These are phyloP conservation scores for Fusarium graminum DNA, from an alignment of 2,329 filamentous ascomycete species.

Conservation along the genomic window DNA sequence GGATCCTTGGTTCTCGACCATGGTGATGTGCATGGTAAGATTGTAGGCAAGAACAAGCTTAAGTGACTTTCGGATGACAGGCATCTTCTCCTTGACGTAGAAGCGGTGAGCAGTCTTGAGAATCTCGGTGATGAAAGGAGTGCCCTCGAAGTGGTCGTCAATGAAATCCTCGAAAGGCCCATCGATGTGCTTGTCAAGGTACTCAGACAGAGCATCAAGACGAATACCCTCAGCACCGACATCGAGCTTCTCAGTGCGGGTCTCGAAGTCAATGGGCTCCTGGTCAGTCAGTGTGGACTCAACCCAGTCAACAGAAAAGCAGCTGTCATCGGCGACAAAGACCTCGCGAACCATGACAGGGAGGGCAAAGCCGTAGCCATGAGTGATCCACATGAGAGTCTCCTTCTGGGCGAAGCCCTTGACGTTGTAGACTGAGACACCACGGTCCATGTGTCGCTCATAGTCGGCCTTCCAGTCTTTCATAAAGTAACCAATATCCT, in stretches of 20 bases:
- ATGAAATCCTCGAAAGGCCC: conserved; percentile 93
- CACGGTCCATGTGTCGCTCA: conserved; percentile 87
- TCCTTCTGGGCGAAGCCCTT: conserved; percentile 82
- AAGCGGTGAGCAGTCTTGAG: conserved; percentile 96
- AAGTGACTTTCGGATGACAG: conserved; percentile 92
- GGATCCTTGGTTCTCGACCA: conserved; percentile 89
- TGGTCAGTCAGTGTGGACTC: conserved; percentile 78
- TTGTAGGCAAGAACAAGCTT: conserved; percentile 97
- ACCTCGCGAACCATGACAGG: conserved; percentile 95
- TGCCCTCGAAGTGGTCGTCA: conserved; percentile 95
- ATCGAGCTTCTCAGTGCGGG: conserved; percentile 88
- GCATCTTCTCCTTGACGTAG: conserved; percentile 88
- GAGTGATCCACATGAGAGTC: conserved; percentile 88
- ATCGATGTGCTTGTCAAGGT: conserved; percentile 95
- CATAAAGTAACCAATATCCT: conserved; percentile 98
- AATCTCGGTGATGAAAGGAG: conserved; percentile 94
- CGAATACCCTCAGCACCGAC: conserved; percentile 91
- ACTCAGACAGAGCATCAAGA: conserved; percentile 83
- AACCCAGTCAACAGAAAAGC: conserved; percentile 94
- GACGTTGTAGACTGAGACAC: conserved; percentile 94
- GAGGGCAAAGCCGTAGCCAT: conserved; percentile 93
- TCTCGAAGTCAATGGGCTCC: conserved; percentile 83
- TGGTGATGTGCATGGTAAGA: conserved; percentile 91
- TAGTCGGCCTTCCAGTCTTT: conserved; percentile 99
- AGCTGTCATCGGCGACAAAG: conserved; percentile 90